Percentiles rank a stretch among this genome's conserved stretches.
Conservation (phyloP, 202 grass and related monocot species). For the Digitaria exilis region DNA sequence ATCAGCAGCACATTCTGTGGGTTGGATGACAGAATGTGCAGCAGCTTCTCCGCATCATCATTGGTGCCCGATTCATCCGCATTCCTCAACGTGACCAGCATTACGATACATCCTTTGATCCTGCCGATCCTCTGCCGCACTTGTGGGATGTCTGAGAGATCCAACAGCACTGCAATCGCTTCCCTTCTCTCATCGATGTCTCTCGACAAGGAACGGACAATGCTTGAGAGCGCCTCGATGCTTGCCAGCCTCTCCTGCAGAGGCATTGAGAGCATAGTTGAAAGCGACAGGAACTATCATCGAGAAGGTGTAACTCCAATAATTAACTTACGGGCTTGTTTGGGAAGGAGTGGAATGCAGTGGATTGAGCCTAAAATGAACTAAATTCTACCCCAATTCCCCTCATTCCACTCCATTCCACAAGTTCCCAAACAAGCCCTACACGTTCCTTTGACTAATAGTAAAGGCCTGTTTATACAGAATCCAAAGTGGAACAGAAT, state of each 20-base stretch:
- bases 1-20: conserved; percentile 89
- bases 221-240: conserved; percentile 64
- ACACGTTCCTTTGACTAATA: not conserved
- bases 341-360: too few species aligned
- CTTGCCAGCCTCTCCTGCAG: conserved; percentile 75
- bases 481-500: not conserved
- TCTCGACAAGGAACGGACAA: conserved; percentile 75
- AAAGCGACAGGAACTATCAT: not conserved
- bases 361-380: too few species aligned
- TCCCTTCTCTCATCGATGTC: conserved; percentile 58
- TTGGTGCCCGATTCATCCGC: conserved; percentile 53
- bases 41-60: conserved; percentile 50
- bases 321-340: too few species aligned
- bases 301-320: not conserved
- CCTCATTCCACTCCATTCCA: too few species aligned
- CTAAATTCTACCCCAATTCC: too few species aligned
- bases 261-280: not conserved
- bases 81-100: conserved; percentile 76
- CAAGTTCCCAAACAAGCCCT: too few species aligned
- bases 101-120: conserved; percentile 76
- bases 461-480: not conserved
- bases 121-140: conserved; percentile 79
- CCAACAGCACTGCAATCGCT: conserved; percentile 65
- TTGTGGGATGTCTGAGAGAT: conserved; percentile 60
- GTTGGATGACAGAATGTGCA: conserved; percentile 60